These are phyloP conservation scores for Physcomitrium patens DNA, from an alignment of 225 moss, liverwort and hornwort species.

Conservation along the genomic window DNA sequence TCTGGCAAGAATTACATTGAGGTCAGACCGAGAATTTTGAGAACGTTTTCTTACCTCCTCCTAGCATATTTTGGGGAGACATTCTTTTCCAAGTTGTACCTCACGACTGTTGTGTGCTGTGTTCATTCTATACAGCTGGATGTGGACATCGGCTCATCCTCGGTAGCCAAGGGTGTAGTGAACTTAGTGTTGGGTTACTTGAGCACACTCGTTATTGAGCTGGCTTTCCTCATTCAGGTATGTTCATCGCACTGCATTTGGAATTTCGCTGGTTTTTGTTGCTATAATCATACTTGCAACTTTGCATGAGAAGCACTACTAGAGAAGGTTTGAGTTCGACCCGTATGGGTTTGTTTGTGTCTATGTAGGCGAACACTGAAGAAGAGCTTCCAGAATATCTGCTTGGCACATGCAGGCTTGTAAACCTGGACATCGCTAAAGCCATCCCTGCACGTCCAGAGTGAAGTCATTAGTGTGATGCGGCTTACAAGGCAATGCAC, in stretches of 20 bases:
- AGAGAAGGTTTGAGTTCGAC: neutral
- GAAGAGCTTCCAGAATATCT: slow-evolving; percentile 95
- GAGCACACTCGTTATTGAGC: slow-evolving; percentile 93
- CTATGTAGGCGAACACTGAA: slow-evolving; percentile 78
- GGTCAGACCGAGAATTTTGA: slow-evolving; percentile 39
- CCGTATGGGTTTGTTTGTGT: neutral
- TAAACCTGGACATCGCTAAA: slow-evolving; percentile 85
- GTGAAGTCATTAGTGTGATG: slow-evolving; percentile 20
- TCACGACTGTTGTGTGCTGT: neutral
- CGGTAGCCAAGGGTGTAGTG: slow-evolving; percentile 95
- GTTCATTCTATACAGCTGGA: slow-evolving; percentile 65
- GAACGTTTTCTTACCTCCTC: neutral
- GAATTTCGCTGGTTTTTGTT: too few species aligned
- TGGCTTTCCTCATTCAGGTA: slow-evolving; percentile 98
- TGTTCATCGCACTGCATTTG: neutral
- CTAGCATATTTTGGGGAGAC: too few species aligned
- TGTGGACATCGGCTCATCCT: slow-evolving; percentile 97
- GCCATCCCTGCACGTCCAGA: slow-evolving; percentile 78
- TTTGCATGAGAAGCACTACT: neutral
- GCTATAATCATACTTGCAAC: too few species aligned
- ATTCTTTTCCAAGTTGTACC: too few species aligned
- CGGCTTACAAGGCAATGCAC: neutral
- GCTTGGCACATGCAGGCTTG: slow-evolving; percentile 88
- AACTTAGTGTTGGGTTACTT: slow-evolving; percentile 91
- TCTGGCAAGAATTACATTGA: slow-evolving; percentile 84